Conservation (phyloP, 352 stramenopile genomes). For the Peronospora farinosa region DNA sequence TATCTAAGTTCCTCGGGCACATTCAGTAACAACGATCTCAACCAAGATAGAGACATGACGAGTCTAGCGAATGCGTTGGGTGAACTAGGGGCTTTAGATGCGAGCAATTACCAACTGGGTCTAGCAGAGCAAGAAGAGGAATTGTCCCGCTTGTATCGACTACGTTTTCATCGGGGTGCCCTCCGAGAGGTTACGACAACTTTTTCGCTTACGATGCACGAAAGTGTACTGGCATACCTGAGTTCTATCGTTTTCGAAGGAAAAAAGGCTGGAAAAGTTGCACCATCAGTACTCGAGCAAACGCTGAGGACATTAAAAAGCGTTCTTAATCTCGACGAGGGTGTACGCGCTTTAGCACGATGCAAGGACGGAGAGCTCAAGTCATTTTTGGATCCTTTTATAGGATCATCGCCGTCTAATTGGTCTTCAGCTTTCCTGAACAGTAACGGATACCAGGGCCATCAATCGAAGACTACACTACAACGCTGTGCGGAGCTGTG, state of each 20-base stretch:
- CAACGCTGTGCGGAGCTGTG: conserved; percentile 35
- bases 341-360: conserved; percentile 29
- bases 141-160: conserved; percentile 47
- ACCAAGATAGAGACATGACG: conserved; percentile 10
- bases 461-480: conserved; percentile 6
- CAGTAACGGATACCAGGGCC: background rate
- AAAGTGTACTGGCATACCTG: conserved; percentile 49
- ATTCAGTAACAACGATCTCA: conserved; percentile 8
- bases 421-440: conserved; percentile 36
- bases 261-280: conserved; percentile 8
- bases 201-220: conserved; percentile 52
- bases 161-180: conserved; percentile 50
- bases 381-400: conserved; percentile 49
- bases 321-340: conserved; percentile 40
- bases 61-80: conserved; percentile 59
- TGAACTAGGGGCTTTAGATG: conserved; percentile 56
- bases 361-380: conserved; percentile 62
- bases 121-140: conserved; percentile 39
- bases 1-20: conserved; percentile 35
- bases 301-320: conserved; percentile 42
- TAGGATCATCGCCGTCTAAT: conserved; percentile 40
- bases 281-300: conserved; percentile 38
- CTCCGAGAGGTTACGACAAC: conserved; percentile 45
- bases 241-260: conserved; percentile 66
- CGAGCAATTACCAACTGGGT: conserved; percentile 55